These are phyloP conservation scores for Petunia hybrid DNA, from an alignment of 305 asterid species.

Conservation along the genomic window DNA sequence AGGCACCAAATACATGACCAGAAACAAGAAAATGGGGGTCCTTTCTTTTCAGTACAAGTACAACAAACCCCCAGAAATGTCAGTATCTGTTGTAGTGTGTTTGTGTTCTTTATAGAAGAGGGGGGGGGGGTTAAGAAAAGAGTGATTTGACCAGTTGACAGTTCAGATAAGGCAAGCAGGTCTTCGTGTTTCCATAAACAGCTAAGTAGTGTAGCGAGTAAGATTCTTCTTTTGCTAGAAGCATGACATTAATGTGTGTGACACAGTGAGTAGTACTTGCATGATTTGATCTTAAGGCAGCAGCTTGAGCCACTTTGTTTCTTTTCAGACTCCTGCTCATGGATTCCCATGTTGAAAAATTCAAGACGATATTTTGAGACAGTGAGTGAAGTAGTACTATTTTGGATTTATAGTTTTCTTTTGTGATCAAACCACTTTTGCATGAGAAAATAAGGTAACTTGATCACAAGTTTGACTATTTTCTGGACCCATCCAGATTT, in stretches of 20 bases:
- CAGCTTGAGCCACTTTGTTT: background rate
- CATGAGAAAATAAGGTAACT: background rate
- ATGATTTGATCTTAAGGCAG: constrained; percentile 25
- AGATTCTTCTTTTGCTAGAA: constrained; percentile 18
- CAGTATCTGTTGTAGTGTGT: constrained; percentile 10
- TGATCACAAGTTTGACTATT: background rate
- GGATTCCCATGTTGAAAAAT: too few species aligned
- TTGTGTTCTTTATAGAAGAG: background rate
- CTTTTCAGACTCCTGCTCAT: too few species aligned
- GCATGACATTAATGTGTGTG: constrained; percentile 26
- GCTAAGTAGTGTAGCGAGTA: background rate
- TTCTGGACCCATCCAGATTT: background rate
- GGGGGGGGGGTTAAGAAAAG: constrained; percentile 26
- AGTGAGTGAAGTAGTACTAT: background rate
- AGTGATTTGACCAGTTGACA: constrained; percentile 39
- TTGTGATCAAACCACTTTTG: background rate
- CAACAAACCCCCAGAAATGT: background rate
- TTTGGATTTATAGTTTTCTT: background rate
- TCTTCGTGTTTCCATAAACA: constrained; percentile 19
- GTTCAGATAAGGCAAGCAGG: constrained; percentile 12
- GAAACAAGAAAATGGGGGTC: constrained; percentile 9
- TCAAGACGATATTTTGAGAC: background rate
- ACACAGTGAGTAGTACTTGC: background rate
- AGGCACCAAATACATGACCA: constrained; percentile 29
- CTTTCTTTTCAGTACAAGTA: constrained; percentile 28